These are phyloP conservation scores for Orbilia brochopaga DNA, from an alignment of 2,329 filamentous ascomycete genomes.

Conservation along the genomic window DNA sequence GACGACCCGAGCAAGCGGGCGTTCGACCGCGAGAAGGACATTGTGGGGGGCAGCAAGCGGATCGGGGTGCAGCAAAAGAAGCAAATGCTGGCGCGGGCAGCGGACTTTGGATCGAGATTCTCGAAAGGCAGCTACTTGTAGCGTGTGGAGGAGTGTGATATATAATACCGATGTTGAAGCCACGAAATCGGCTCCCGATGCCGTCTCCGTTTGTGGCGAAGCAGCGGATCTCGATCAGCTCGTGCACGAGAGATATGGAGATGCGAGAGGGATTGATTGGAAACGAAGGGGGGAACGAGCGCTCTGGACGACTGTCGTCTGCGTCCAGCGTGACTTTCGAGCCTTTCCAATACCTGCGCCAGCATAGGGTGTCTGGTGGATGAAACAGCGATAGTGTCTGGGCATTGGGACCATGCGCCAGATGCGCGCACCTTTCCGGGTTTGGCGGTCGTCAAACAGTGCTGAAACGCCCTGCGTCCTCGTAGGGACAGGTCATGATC, in stretches of 20 bases:
- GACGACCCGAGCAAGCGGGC: conserved; percentile 89
- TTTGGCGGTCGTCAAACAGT: conserved; percentile 29
- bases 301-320: neutral
- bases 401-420: conserved; percentile 15
- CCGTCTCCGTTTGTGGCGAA: conserved; percentile 2
- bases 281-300: conserved; percentile 1
- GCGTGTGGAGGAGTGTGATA: conserved; percentile 20
- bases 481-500: neutral
- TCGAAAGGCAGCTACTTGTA: conserved; percentile 71
- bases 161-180: neutral
- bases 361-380: conserved; percentile 10
- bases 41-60: conserved; percentile 71
- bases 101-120: conserved; percentile 82
- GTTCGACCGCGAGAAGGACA: conserved; percentile 94
- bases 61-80: conserved; percentile 75
- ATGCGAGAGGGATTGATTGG: neutral
- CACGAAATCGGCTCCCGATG: neutral
- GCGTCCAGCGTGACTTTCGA: neutral
- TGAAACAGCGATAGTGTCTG: conserved; percentile 40
- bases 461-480: conserved; percentile 31
- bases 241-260: conserved; percentile 3
- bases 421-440: conserved; percentile 8
- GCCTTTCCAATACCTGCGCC: neutral
- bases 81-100: conserved; percentile 78
- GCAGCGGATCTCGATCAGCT: neutral